Base-by-base conservation (phyloP, 306 rosid species). In the Casuarina cunninghamiana region DNA sequence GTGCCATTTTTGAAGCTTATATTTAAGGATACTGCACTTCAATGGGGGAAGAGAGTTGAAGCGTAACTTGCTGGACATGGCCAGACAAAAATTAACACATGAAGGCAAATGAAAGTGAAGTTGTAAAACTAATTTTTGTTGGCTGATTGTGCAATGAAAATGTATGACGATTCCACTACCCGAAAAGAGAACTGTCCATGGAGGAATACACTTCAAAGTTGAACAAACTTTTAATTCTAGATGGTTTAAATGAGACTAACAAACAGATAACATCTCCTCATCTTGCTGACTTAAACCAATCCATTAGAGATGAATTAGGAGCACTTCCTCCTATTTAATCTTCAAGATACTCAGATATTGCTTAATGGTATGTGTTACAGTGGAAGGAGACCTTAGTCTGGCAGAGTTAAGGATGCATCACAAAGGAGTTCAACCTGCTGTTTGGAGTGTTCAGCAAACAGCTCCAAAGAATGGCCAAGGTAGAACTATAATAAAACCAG, bases 41-140 rank as follows among this genome's bases (percentile, higher is more conserved):
- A 69, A 69, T 46, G 73, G 41, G 10, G 73, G 73, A 46, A 69
- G 41, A 69, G 41, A 69, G 42, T 69, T 46, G 42, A 69, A 46
- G n/a, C 21, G 42, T 19, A 69, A 21, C 19, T 6, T 46, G 57
- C 73, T 44, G 3, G 37, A 43, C 55, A 69, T 3, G 53, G 55
- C 3, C 3, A 45, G 53, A 41, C 5, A 19, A 69, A 69, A 69
- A 69, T 46, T 55, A 45, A 5, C 73, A 46, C 37, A 12, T 67
- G 21, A 11, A 26, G 42, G 6, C 55, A 46, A 16, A 62, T 62
- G 41, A 46, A 44, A 15, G 38, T 10, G 26, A 43, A 69, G 54
- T 6, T 44, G 54, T 3, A 3, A 5, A 69, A 69, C 19, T 42
- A 46, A 19, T 17, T 67, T 16, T 67, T 67, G 7, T 48, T 1